Conservation (phyloP, 768 basidiomycete species). For the Collybia sordida region DNA sequence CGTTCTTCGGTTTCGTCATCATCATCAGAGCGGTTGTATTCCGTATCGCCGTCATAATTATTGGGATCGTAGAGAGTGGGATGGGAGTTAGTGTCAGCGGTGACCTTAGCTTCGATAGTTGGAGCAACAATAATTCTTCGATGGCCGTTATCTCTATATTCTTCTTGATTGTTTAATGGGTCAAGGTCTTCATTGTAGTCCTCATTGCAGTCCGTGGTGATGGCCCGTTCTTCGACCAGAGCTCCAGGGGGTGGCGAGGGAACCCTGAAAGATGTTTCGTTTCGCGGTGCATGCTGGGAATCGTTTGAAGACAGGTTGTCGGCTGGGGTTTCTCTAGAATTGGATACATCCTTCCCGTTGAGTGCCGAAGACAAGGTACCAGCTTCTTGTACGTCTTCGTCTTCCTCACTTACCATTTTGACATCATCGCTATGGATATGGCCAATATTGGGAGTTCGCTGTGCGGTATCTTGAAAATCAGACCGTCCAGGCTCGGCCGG, state of each 20-base stretch:
- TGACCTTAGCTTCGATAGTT: no score
- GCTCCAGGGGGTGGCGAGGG: no score
- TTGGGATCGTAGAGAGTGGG: not conserved
- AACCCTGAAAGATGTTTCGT: not conserved
- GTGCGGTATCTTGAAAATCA: no score
- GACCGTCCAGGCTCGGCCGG: no score
- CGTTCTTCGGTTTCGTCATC: conserved; percentile 13
- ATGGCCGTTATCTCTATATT: no score
- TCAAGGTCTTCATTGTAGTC: no score
- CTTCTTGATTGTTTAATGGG: no score
- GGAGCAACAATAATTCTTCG: no score
- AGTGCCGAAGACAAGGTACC: conserved; percentile 12
- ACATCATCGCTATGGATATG: conserved; percentile 15
- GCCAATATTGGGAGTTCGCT: conserved; percentile 9
- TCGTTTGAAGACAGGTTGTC: not conserved
- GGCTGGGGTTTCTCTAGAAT: not conserved
- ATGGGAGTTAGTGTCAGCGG: no score
- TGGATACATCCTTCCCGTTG: conserved; percentile 19
- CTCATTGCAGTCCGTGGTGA: no score
- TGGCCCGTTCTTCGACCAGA: no score
- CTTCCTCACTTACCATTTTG: conserved; percentile 25
- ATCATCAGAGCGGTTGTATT: conserved; percentile 2
- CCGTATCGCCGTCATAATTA: not conserved
- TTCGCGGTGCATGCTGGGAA: not conserved
- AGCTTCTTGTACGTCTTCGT: conserved; percentile 17